Base-by-base conservation (phyloP, 768 basidiomycete species). In the Amanita jacksonii region DNA sequence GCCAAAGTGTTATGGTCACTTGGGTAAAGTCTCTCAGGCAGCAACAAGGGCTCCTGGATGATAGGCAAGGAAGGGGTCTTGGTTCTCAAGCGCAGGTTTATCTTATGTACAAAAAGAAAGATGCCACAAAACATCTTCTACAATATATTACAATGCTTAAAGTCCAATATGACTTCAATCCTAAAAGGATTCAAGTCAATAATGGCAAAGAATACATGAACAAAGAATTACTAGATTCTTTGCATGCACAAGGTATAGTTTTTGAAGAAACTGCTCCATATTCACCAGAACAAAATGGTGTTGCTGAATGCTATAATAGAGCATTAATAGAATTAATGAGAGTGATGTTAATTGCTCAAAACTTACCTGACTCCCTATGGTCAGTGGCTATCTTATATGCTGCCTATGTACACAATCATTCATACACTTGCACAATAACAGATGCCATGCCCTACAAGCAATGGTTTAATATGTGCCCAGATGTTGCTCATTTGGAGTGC, bases 271-370 rank as follows among this genome's bases (percentile, higher is more conserved):
- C 58, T 0, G 51, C 52, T 0, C 61, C 61, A 0, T 57, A 63
- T 16, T 52, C 55, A 3, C 61, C 60, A 0, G 34, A 51, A 7
- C 58, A 66, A 25, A 64, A 64, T 27, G 57, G 65, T 0, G 40
- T 64, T 1, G 64, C 62, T 0, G 64, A 70, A 27, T 25, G 56
- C 1, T 41, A 49, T 5, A 64, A 61, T 38, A 8, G 46, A 8
- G 58, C 57, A 0, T 32, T 62, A 0, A 12, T 57, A 0, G 52
- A 62, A 8, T 20, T 60, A 2, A 47, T 34, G 0, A 1, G 48
- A 0, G 40, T 52, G 0, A 64, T 68, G 60, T n/a, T 65, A 0
- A 39, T 54, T 0, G 49, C 45, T 0, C 25, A 34, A 1, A 23
- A 57, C 1, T 1, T 65, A 1, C 54, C 52, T 3, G 15, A 19